These are phyloP conservation scores for Eucommia ulmoides DNA, from an alignment of 257 asterid species.

Conservation along the genomic window DNA sequence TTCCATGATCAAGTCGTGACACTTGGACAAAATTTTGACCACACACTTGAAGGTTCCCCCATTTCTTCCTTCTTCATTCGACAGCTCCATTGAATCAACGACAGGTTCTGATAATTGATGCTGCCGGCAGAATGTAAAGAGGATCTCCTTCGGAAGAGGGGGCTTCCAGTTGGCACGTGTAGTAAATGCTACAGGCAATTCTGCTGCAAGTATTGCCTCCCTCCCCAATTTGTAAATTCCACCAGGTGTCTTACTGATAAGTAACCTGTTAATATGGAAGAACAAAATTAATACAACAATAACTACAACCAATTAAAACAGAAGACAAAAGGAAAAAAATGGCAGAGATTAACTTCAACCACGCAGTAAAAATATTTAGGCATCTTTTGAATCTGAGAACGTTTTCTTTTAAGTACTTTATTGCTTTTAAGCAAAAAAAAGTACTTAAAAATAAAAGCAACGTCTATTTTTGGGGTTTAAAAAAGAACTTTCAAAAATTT, in stretches of 20 bases:
- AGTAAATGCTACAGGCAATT: slow-evolving; percentile 60
- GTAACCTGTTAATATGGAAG: no score
- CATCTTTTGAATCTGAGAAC: no score
- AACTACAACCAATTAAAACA: no score
- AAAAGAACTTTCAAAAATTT: no score
- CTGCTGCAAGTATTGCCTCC: slow-evolving; percentile 68
- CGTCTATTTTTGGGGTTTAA: no score
- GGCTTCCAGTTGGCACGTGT: slow-evolving; percentile 80
- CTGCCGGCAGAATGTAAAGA: slow-evolving; percentile 67
- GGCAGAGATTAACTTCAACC: no score
- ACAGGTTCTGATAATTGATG: slow-evolving; percentile 75
- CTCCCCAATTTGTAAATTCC: slow-evolving; percentile 77
- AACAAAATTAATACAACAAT: no score
- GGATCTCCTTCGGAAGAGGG: slow-evolving; percentile 63
- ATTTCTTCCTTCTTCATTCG: slow-evolving; percentile 17
- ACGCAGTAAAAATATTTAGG: no score
- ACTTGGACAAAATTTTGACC: slow-evolving; percentile 47
- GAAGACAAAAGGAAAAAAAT: neutral
- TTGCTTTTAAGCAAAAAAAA: no score
- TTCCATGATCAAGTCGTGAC: slow-evolving; percentile 42
- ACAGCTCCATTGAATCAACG: slow-evolving; percentile 22
- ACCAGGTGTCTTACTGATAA: slow-evolving; percentile 58
- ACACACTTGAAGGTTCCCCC: slow-evolving; percentile 35
- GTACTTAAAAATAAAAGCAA: no score
- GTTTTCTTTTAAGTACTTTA: no score